phyloP scores from a whole-genome alignment of 2,329 filamentous ascomycete species.

The Ceratocystis cubensis region DNA sequence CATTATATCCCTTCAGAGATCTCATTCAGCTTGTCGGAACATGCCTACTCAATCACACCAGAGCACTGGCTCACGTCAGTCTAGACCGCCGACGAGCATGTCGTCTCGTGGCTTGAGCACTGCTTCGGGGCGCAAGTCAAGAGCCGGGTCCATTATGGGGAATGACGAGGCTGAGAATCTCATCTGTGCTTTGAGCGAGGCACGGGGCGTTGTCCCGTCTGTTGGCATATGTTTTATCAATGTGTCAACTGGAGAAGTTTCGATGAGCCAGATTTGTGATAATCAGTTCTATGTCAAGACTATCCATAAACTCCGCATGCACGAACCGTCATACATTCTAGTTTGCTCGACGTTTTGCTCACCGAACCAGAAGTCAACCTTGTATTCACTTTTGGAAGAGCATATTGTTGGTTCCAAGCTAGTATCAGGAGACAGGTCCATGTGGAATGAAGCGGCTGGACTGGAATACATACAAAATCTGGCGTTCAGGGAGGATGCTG shows the following conservation, averaged over 20 bases:
- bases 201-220: conserved; percentile 70
- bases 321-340: conserved; percentile 66
- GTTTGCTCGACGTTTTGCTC: conserved; percentile 58
- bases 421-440: conserved; percentile 52
- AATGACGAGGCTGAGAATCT: conserved; percentile 52
- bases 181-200: conserved; percentile 80
- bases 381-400: conserved; percentile 62
- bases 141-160: conserved; percentile 30
- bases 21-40: not conserved
- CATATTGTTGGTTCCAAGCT: conserved; percentile 52
- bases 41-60: not conserved
- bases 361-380: conserved; percentile 56
- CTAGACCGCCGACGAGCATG: conserved; percentile 18
- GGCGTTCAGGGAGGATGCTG: conserved; percentile 68
- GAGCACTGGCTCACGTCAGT: conserved; percentile 7
- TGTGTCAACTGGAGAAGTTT: conserved; percentile 67
- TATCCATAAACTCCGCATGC: conserved; percentile 72
- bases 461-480: conserved; percentile 65
- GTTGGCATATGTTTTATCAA: conserved; percentile 84
- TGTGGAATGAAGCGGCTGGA: conserved; percentile 70
- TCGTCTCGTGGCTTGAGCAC: conserved; percentile 29
- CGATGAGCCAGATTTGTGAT: conserved; percentile 83
- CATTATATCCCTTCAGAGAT: not conserved
- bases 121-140: conserved; percentile 36
- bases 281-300: conserved; percentile 85